Percentiles rank a stretch among this genome's conserved stretches.
phyloP scores from a whole-genome alignment of 2,329 filamentous ascomycete species.

The Colletotrichum falcatum region DNA sequence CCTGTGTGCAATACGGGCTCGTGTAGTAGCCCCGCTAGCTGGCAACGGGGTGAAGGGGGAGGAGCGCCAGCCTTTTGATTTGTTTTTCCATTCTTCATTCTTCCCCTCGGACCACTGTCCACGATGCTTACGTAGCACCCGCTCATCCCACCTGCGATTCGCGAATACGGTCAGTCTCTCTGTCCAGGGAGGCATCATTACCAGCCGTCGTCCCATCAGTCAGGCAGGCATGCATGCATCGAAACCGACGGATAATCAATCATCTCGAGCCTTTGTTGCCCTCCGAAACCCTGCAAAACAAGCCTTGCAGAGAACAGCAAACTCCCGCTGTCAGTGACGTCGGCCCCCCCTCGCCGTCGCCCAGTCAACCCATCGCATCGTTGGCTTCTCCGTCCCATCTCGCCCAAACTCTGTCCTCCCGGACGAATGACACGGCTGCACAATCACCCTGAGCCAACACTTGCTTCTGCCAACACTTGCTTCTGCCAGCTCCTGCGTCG shows the following conservation, averaged over 20 bases:
- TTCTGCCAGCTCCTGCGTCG: neutral
- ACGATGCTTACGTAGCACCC: neutral
- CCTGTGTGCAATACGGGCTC: neutral
- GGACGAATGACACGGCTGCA: neutral
- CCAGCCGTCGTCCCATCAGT: neutral
- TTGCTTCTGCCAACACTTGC: neutral
- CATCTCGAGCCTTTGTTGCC: neutral
- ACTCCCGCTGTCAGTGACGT: slow-evolving; percentile 39
- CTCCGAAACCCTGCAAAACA: slow-evolving; percentile 8
- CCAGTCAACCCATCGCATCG: slow-evolving; percentile 33
- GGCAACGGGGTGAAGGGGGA: no score
- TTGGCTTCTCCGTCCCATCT: slow-evolving; percentile 31
- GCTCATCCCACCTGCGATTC: no score
- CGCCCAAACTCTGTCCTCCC: slow-evolving; percentile 10
- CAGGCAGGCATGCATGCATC: no score
- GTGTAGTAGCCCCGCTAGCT: no score
- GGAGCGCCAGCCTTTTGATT: neutral
- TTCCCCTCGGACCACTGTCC: no score
- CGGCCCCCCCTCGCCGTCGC: slow-evolving; percentile 14
- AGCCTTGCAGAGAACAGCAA: slow-evolving; percentile 35
- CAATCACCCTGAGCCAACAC: neutral
- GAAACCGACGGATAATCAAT: neutral
- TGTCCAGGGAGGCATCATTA: neutral
- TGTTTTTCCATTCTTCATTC: no score
- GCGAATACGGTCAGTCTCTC: no score